Base-by-base conservation (phyloP, 2,329 filamentous ascomycete species). In the Aspergillus uvarum region DNA sequence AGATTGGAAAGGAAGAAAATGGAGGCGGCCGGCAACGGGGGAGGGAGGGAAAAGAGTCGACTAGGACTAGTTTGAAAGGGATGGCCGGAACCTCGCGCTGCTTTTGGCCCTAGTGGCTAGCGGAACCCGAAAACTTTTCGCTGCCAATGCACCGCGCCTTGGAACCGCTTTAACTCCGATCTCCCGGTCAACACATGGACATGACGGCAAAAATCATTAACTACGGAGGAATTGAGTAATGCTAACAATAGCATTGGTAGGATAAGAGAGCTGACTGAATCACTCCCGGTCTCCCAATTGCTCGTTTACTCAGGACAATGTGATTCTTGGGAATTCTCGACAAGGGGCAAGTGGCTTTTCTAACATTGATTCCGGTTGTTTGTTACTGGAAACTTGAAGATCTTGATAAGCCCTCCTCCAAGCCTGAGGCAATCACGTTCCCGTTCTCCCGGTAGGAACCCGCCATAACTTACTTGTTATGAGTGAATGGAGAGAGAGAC, bases 111-210 rank as follows among this genome's bases (percentile, higher is more conserved):
- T 67, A 66, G 59, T 63, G 64, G 63, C 38, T 61, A 58, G 63
- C 53, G 64, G 55, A 63, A 62, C 63, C 70, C 69, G 70, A 72
- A 72, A 71, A 71, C 67, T 72, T 72, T 72, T 72, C 70, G 70
- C 68, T 51, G 65, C 65, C 68, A 66, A 65, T 68, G 66, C 64
- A 61, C 66, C 56, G 66, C 63, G 47, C 56, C 66, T 57, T 62
- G 60, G 60, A 60, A 66, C 63, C 56, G 51, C 58, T 47, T 56
- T 54, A 60, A 65, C 54, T 63, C 65, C 65, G 65, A 65, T 67
- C 58, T 51, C 51, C 65, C 60, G 61, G 65, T 61, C 64, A 66
- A 63, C 59, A 51, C 44, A 47, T 38, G 26, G 10, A 10, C n/a
- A 54, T 22, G 53, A 38, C 51, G 48, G 32, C 51, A 61, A 48